Percentiles rank a stretch among this genome's conserved stretches.
phyloP scores from a whole-genome alignment of 2,329 filamentous ascomycete species.

The Cladosporium sp. region DNA sequence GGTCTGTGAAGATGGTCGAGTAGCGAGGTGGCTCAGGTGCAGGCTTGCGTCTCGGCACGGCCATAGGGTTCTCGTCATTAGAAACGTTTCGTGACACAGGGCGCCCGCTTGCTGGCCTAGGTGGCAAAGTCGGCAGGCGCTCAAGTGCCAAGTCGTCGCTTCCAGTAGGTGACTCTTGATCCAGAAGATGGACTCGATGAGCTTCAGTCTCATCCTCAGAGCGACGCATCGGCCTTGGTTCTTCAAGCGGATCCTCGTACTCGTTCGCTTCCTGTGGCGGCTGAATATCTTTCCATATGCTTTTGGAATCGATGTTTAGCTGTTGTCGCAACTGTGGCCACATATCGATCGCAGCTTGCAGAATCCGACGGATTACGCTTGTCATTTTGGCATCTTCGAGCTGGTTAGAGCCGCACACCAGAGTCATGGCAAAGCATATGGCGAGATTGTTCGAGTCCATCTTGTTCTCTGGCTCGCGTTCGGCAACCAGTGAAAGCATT shows the following conservation, averaged over 20 bases:
- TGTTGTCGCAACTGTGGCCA: slow-evolving; percentile 49
- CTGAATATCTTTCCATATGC: slow-evolving; percentile 45
- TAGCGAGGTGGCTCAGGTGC: slow-evolving; percentile 49
- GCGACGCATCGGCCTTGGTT: slow-evolving; percentile 23
- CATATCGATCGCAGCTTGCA: slow-evolving; percentile 51
- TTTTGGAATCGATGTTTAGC: slow-evolving; percentile 42
- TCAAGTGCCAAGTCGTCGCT: slow-evolving; percentile 20
- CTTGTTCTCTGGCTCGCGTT: slow-evolving; percentile 53
- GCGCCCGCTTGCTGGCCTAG: slow-evolving; percentile 32
- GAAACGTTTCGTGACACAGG: slow-evolving; percentile 20
- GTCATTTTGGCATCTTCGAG: slow-evolving; percentile 58
- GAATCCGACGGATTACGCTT: slow-evolving; percentile 51
- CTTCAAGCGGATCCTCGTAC: slow-evolving; percentile 53
- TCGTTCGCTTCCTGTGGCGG: slow-evolving; percentile 45
- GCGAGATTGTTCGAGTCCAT: slow-evolving; percentile 58
- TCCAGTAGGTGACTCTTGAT: slow-evolving; percentile 41
- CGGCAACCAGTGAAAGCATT: slow-evolving; percentile 51
- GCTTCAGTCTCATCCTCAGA: slow-evolving; percentile 30
- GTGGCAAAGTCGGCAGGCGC: slow-evolving; percentile 42
- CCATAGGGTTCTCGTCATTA: slow-evolving; percentile 15
- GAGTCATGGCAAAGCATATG: slow-evolving; percentile 56
- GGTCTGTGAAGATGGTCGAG: slow-evolving; percentile 43
- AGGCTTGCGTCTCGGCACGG: slow-evolving; percentile 41
- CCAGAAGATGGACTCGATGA: slow-evolving; percentile 48
- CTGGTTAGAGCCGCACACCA: slow-evolving; percentile 56